Conservation (phyloP, 2,329 filamentous ascomycete genomes). For the Talaromyces sp. region DNA sequence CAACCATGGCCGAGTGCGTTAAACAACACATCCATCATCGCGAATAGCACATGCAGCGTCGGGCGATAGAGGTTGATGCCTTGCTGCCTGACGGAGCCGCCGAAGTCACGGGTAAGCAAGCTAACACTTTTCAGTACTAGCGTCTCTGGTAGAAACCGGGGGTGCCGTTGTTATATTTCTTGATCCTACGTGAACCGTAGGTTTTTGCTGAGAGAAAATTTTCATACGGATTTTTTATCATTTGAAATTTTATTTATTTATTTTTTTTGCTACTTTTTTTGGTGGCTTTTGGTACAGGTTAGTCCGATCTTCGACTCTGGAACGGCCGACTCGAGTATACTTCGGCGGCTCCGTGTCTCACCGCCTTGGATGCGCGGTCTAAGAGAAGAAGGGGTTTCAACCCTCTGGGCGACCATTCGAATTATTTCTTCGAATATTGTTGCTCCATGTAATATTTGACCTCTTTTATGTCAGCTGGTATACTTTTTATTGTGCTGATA, state of each 20-base stretch:
- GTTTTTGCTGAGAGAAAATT: not conserved
- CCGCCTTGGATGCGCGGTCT: not conserved
- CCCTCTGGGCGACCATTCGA: not conserved
- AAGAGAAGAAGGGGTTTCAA: not conserved
- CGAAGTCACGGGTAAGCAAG: not conserved
- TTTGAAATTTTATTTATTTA: no score
- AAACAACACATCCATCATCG: no score
- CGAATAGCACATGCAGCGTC: no score
- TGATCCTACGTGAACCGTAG: not conserved
- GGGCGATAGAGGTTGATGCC: not conserved
- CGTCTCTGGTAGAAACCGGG: not conserved
- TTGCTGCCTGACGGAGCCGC: not conserved
- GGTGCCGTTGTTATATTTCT: not conserved
- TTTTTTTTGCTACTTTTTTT: not conserved
- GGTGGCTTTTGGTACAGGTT: not conserved
- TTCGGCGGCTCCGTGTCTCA: not conserved
- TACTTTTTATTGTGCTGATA: not conserved
- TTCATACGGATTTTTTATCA: not conserved
- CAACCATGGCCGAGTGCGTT: not conserved
- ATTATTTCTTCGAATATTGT: not conserved
- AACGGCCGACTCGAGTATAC: not conserved
- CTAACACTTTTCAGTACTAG: not conserved
- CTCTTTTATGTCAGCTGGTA: not conserved
- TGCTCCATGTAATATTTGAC: not conserved
- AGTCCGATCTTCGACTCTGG: not conserved